These are phyloP conservation scores for Rhytidhysteron rufulum DNA, from an alignment of 2,329 filamentous ascomycete genomes.

Conservation along the genomic window DNA sequence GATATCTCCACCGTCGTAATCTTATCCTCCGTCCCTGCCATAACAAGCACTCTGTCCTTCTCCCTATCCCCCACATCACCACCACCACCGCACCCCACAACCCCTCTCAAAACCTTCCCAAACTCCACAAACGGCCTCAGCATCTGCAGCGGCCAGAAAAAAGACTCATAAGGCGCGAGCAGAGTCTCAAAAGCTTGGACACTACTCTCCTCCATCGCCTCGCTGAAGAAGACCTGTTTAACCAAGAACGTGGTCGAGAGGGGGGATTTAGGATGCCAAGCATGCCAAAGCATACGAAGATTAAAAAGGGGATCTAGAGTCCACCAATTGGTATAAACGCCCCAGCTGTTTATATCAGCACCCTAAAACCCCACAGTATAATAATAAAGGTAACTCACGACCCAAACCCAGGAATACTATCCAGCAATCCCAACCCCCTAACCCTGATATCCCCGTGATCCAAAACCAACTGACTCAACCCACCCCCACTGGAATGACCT, in stretches of 20 bases:
- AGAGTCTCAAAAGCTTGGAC: constrained; percentile 43
- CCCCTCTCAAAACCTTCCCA: constrained; percentile 37
- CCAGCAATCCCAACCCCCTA: constrained; percentile 46
- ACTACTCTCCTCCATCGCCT: constrained; percentile 37
- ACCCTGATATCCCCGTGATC: constrained; percentile 39
- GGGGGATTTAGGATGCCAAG: constrained; percentile 50
- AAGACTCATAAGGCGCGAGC: constrained; percentile 50
- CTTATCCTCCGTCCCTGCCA: constrained; percentile 27
- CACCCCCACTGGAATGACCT: constrained; percentile 52
- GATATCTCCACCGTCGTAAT: neutral
- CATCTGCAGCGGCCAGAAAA: constrained; percentile 51
- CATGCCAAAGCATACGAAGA: constrained; percentile 45
- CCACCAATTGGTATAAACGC: constrained; percentile 47
- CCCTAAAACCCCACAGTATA: neutral
- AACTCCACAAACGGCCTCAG: constrained; percentile 43
- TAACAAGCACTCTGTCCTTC: constrained; percentile 42
- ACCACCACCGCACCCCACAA: constrained; percentile 30
- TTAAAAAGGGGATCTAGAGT: constrained; percentile 47
- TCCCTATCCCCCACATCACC: constrained; percentile 40
- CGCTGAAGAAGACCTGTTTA: constrained; percentile 50
- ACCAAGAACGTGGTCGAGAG: constrained; percentile 50
- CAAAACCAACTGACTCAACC: constrained; percentile 49
- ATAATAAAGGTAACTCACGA: constrained; percentile 37
- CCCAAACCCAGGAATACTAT: constrained; percentile 47
- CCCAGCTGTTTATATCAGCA: too few relatives aligned